Base-by-base conservation (phyloP, 345 rosid species). In the Kandelia obovata region DNA sequence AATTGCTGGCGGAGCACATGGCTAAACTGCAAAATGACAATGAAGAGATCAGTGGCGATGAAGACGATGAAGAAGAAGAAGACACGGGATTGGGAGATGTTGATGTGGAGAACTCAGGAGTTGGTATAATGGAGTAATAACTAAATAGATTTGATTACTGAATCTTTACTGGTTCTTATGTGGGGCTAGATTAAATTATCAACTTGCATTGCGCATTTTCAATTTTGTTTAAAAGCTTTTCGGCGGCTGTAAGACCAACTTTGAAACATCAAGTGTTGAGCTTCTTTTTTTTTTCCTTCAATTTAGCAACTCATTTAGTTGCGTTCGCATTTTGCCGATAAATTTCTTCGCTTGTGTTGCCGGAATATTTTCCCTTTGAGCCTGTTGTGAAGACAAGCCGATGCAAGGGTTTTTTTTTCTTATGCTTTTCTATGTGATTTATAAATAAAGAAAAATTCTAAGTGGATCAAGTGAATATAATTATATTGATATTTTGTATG, bases 61-160 rank as follows among this genome's bases (percentile, higher is more conserved):
- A 95, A 80, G 97, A 92, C 51, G 90, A 94, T 1, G 98, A 84
- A 72, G 96, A 90, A 63, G 97, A 95, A 74, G 99, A 92, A 73
- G 98, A 92, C 70, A 90, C 90, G 0, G 97, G 96, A 3, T 82
- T 88, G 98, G 97, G 97, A 30, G 98, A 87, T 46, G 85, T 83
- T 21, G 91, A 95, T 78, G 75, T 88, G 51, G 96, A 90, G 58
- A 79, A 81, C 62, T 71, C 81, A 30, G 78, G 81, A 21, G 71
- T 79, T 4, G 96, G 90, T 52, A 79, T 92, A 61, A 78, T 69
- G 7, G 96, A 90, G 74, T 95, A 78, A 83, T 13, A 43, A 43
- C 11, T 39, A 52, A 39, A 6, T 53, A 58, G 57, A 39, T 39
- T 39, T 11, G 31, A 17, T 43, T 26, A 31, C 19, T 34, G 25